Evolutionary conservation across 2,329 filamentous ascomycete genomes (phyloP), one percentile per base, ranked within the genome.

Genomic region (Gaeumannomyces sp.): DNA sequence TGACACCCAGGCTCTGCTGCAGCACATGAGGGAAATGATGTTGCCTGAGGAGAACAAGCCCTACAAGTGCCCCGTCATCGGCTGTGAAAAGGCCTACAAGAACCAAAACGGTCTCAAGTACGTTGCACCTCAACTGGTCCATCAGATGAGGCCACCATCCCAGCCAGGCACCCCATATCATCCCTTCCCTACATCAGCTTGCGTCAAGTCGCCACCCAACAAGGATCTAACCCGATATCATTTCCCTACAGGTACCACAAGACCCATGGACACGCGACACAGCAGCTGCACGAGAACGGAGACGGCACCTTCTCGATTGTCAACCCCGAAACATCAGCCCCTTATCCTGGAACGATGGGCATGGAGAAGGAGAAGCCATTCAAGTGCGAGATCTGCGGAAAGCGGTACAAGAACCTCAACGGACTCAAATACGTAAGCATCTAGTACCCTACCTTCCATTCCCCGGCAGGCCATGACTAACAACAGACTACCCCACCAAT

Each of bases 291-390:
- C 73, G 93, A 97, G 76, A 99, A 99, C 72, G 90, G 91, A 22
- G 95, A 99, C 73, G 95, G 95, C 63, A 97, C 95, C 2, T 98
- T 97, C 75, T 98, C 94, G 0, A 99, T 99, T 70, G 94, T 99
- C 63, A 96, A 99, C 71, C 95, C 95, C 0, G 91, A 97, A 73
- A 98, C 95, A 0, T 95, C 91, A 33, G 86, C 92, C 1, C 95
- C 95, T 0, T 99, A 98, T 69, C 95, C 95, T 0, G 95, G 95
- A 38, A 98, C 95, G 1, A 82, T 97, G 50, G 95, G 95, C n/a
- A 99, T 99, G 95, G 95, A 99, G 79, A 99, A 98, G 76, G 94
- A 98, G 80, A 99, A 99, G 81, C 95, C 95, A 3, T 98, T 98
- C 76, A 93, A 93, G 73, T 99, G 95, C 76, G 93, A 98, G 69